Evolutionary conservation across 805 yeast species (phyloP).

Genomic region (Saccharomycopsis malanga): DNA sequence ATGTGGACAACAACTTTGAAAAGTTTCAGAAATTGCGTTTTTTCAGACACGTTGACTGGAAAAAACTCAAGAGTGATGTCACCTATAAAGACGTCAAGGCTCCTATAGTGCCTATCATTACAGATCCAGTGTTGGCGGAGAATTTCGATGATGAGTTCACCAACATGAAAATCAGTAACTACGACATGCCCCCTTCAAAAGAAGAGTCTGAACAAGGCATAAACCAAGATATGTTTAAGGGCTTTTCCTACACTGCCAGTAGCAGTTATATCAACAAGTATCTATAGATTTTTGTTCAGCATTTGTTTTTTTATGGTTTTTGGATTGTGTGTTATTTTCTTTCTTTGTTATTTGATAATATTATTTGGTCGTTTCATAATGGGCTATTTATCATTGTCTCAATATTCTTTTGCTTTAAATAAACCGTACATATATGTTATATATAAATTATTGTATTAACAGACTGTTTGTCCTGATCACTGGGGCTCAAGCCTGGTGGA

Average conservation of each 20-base stretch:
- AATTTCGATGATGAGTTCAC: constrained; percentile 81
- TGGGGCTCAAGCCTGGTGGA: too few relatives aligned
- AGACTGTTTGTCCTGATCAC: too few relatives aligned
- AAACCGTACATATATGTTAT: too few relatives aligned
- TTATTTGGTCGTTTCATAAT: too few relatives aligned
- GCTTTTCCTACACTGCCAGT: constrained; percentile 34
- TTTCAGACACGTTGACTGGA: constrained; percentile 74
- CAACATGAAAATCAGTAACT: constrained; percentile 44
- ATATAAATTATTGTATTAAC: too few relatives aligned
- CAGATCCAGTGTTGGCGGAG: constrained; percentile 77
- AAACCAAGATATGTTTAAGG: constrained; percentile 27
- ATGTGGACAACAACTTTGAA: constrained; percentile 49
- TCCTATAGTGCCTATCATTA: constrained; percentile 76
- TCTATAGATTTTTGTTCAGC: not conserved
- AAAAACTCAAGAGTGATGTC: constrained; percentile 42
- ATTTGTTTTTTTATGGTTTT: constrained; percentile 1
- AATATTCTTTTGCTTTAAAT: too few relatives aligned
- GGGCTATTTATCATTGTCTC: too few relatives aligned
- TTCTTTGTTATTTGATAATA: constrained; percentile 1
- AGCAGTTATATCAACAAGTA: constrained; percentile 29
- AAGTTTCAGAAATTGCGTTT: constrained; percentile 59
- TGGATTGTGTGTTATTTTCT: not conserved
- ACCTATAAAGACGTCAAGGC: constrained; percentile 43
- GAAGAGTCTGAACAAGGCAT: not conserved
- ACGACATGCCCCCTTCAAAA: constrained; percentile 23